Conservation (phyloP, 2,329 filamentous ascomycete species). For the Aspergillus sp. region DNA sequence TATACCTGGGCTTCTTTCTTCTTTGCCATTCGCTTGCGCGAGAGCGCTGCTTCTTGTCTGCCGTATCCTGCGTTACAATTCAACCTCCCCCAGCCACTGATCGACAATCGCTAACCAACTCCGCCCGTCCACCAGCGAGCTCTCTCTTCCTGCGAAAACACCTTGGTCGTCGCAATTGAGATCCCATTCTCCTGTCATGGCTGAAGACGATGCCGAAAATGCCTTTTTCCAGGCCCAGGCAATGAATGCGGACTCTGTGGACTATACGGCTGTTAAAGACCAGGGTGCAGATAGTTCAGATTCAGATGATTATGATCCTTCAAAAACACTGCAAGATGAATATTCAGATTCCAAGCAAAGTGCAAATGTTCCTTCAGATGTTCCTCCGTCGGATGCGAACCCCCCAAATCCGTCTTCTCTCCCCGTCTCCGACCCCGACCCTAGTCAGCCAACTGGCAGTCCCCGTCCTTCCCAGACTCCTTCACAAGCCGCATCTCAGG, state of each 20-base stretch:
- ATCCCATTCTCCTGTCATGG: conserved; percentile 38
- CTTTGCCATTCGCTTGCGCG: not conserved
- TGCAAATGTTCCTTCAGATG: conserved; percentile 28
- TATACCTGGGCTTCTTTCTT: not conserved
- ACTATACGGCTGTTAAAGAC: conserved; percentile 49
- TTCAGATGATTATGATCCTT: conserved; percentile 57
- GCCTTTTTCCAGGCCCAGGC: conserved; percentile 53
- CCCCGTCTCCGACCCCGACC: conserved; percentile 25
- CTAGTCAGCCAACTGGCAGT: conserved; percentile 27
- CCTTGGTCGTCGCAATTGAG: conserved; percentile 13
- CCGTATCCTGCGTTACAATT: not conserved
- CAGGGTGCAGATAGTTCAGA: conserved; percentile 54
- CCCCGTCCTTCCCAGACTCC: conserved; percentile 30
- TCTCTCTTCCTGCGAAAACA: not conserved
- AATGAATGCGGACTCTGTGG: conserved; percentile 39
- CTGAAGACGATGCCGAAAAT: conserved; percentile 53
- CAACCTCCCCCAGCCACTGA: not conserved
- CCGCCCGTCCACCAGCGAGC: not conserved
- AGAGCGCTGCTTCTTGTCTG: not conserved
- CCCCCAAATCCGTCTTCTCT: conserved; percentile 21
- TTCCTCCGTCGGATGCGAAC: conserved; percentile 20
- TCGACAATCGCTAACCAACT: conserved; percentile 3
- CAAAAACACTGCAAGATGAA: conserved; percentile 47
- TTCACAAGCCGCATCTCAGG: conserved; percentile 35
- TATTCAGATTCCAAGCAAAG: conserved; percentile 35